Percentiles rank a stretch among this genome's conserved stretches.
phyloP scores from a whole-genome alignment of 2,329 filamentous ascomycete genomes.

The Aspergillus luchuensis region DNA sequence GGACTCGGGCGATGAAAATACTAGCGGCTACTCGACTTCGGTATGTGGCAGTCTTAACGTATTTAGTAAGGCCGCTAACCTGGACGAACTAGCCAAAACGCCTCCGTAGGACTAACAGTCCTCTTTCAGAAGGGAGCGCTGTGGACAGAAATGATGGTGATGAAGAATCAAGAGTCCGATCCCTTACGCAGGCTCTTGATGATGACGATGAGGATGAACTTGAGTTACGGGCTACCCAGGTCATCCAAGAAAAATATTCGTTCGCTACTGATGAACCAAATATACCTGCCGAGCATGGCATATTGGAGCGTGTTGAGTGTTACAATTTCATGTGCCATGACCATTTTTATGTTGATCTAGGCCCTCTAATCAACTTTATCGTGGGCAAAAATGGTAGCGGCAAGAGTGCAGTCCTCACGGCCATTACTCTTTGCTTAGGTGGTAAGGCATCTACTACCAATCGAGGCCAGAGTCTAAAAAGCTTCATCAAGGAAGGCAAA shows the following conservation, averaged over 20 bases:
- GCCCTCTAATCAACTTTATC: constrained; percentile 95
- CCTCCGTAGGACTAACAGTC: constrained; percentile 38
- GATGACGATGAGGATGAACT: constrained; percentile 43
- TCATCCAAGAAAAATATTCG: constrained; percentile 55
- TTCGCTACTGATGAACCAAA: constrained; percentile 63
- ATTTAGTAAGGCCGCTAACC: background rate
- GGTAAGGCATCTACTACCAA: constrained; percentile 93
- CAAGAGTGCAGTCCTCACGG: constrained; percentile 93
- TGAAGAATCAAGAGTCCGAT: constrained; percentile 14
- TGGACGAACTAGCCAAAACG: constrained; percentile 42
- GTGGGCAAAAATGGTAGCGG: constrained; percentile 97
- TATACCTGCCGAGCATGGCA: constrained; percentile 75
- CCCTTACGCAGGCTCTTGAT: constrained; percentile 24
- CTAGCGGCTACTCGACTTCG: constrained; percentile 29
- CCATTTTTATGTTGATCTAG: constrained; percentile 78
- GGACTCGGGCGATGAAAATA: constrained; percentile 30
- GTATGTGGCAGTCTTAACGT: constrained; percentile 27
- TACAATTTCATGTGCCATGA: constrained; percentile 97
- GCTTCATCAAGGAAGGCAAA: constrained; percentile 84
- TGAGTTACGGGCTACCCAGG: constrained; percentile 66
- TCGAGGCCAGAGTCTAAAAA: constrained; percentile 84
- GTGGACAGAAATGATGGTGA: constrained; percentile 27
- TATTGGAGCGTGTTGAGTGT: constrained; percentile 84
- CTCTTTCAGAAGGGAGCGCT: constrained; percentile 17
- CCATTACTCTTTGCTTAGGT: constrained; percentile 89